Conservation (phyloP, 1,284 basidiomycete species). For the Paramarasmius palmivorus region DNA sequence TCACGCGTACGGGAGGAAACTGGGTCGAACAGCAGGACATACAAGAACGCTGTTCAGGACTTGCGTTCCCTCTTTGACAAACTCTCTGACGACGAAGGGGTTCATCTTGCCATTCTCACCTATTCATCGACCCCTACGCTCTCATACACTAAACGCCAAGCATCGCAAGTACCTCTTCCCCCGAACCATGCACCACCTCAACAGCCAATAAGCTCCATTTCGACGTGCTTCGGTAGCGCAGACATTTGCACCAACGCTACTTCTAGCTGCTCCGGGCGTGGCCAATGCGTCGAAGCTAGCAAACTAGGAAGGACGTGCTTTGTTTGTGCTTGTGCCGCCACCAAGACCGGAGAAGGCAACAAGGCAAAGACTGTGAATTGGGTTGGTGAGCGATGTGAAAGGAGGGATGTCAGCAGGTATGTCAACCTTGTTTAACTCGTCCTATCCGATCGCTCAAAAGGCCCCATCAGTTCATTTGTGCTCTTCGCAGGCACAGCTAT, state of each 20-base stretch:
- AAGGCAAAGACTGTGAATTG: conserved; percentile 61
- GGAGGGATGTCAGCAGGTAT: conserved; percentile 76
- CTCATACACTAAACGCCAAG: conserved; percentile 33
- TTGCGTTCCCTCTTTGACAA: conserved; percentile 46
- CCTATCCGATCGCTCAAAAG: neutral
- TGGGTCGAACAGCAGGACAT: conserved; percentile 56
- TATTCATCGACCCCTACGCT: conserved; percentile 31
- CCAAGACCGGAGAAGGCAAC: conserved; percentile 43
- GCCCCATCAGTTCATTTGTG: conserved; percentile 59
- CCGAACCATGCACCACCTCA: conserved; percentile 46
- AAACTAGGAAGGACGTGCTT: conserved; percentile 71
- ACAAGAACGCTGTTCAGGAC: conserved; percentile 42
- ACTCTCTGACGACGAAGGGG: conserved; percentile 33
- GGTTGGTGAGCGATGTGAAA: conserved; percentile 75
- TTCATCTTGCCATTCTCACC: conserved; percentile 57
- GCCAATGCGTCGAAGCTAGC: conserved; percentile 59
- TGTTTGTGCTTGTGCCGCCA: conserved; percentile 66
- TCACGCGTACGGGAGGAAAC: conserved; percentile 43
- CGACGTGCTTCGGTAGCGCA: conserved; percentile 61
- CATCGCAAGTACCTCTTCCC: conserved; percentile 47
- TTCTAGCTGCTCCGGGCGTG: conserved; percentile 66
- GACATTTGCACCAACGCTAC: conserved; percentile 65
- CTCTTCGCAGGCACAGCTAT: conserved; percentile 70
- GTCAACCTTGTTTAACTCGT: conserved; percentile 23
- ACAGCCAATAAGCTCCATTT: conserved; percentile 57